Evolutionary conservation across 345 rosid genomes (phyloP), one percentile per base, ranked within the genome.

Genomic region (Ceriops decandra): DNA sequence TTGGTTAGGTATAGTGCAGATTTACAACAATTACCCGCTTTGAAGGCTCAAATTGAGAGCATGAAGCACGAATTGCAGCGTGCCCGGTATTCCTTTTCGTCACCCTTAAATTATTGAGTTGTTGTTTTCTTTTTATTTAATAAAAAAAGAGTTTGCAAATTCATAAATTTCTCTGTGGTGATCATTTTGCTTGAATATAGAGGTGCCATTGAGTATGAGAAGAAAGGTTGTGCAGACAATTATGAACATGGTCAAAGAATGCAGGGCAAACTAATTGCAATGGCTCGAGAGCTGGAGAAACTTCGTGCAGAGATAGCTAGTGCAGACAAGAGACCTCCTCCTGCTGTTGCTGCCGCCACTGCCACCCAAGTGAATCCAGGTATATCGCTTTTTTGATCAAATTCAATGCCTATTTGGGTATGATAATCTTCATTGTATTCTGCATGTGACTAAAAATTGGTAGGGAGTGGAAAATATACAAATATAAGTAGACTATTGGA

Each of bases 161-260:
- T 30, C 35, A 62, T 31, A 30, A 35, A 6, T 64, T 59, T 72
- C 46, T 17, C 56, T 24, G 16, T 52, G 26, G 20, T 59, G 42
- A 54, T 72, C 46, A 22, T 30, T 26, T 56, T 63, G 57, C 72
- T 67, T 62, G 20, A 64, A 47, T 78, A 26, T 62, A 91, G 97
- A 79, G 86, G 88, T 77, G 97, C 99, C 61, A 87, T 91, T 57
- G 96, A 91, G 74, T 82, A 83, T 77, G 99, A 95, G 84, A 95
- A 95, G 90, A 95, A 95, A 84, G 93, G 95, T 66, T 91, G 88
- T 69, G 97, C 99, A 0, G 97, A 95, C 42, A 95, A 91, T 71
- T 95, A 88, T 64, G 99, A 95, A 72, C 97, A 89, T 70, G 97
- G 96, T 30, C 87, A 88, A 76, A 82, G 76, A 57, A 95, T 95